Evolutionary conservation across 225 moss, liverwort and hornwort species (phyloP).

Genomic region (Pseudisothecium myosuroides): DNA sequence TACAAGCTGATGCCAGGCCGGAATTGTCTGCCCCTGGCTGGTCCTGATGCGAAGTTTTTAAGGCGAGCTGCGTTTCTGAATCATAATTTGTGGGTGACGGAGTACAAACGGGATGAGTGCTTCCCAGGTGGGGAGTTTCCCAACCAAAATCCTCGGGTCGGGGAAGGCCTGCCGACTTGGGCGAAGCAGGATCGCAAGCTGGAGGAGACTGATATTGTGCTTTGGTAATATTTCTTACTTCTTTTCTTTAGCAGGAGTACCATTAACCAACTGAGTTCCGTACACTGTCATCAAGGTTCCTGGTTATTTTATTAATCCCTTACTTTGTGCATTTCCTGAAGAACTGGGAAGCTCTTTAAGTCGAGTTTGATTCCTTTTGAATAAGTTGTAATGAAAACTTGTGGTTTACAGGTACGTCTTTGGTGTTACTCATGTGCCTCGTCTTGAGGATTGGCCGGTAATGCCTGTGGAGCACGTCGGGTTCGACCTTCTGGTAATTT

Average conservation of each 20-base stretch:
- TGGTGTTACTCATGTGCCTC: constrained; percentile 92
- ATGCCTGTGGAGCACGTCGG: constrained; percentile 99
- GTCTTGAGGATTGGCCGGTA: constrained; percentile 96
- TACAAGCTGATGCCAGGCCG: constrained; percentile 93
- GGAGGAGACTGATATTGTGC: constrained; percentile 88
- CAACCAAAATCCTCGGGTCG: constrained; percentile 92
- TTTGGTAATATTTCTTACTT: constrained; percentile 35
- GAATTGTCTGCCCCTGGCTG: constrained; percentile 87
- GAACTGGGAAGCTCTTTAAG: neutral
- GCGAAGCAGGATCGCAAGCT: constrained; percentile 78
- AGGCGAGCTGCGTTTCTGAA: constrained; percentile 81
- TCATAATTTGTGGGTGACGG: constrained; percentile 94
- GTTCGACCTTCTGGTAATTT: constrained; percentile 61
- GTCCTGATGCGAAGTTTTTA: constrained; percentile 89
- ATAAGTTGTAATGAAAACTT: neutral
- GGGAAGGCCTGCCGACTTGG: constrained; percentile 93
- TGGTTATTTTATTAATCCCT: neutral
- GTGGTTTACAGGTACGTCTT: constrained; percentile 67
- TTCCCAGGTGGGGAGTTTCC: constrained; percentile 97
- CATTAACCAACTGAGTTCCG: neutral
- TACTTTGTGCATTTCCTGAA: neutral
- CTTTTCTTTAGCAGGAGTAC: neutral
- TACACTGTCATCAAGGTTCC: neutral
- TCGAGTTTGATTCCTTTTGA: neutral
- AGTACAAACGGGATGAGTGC: constrained; percentile 67